Evolutionary conservation across 768 basidiomycete species (phyloP).

Genomic region (Termitomyces sp.): DNA sequence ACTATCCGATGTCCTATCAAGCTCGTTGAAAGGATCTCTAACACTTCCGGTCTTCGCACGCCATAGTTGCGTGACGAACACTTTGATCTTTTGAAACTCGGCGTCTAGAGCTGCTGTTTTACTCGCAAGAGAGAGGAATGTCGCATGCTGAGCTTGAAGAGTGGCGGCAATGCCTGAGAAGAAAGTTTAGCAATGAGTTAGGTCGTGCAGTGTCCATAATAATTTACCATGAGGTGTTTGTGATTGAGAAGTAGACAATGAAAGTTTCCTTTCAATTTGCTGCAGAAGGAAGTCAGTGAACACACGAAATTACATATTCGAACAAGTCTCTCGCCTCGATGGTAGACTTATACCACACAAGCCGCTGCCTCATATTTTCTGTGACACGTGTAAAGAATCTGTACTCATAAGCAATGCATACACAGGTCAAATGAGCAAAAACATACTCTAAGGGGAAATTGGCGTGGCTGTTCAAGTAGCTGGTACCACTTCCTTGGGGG

Average conservation of each 20-base stretch:
- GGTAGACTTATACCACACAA: slow-evolving; percentile 78
- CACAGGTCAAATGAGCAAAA: not conserved
- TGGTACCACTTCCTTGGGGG: slow-evolving; percentile 62
- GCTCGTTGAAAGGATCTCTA: slow-evolving; percentile 74
- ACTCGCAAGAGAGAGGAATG: slow-evolving; percentile 73
- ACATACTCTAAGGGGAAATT: slow-evolving; percentile 79
- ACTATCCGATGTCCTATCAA: slow-evolving; percentile 31
- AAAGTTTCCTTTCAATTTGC: slow-evolving; percentile 85
- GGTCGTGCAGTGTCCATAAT: slow-evolving; percentile 1
- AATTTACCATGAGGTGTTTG: slow-evolving; percentile 75
- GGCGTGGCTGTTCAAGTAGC: slow-evolving; percentile 74
- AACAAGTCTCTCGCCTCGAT: slow-evolving; percentile 56
- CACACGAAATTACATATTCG: not conserved
- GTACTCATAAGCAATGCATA: slow-evolving; percentile 8
- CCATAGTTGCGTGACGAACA: slow-evolving; percentile 76
- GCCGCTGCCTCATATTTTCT: slow-evolving; percentile 66
- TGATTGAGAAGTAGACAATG: slow-evolving; percentile 59
- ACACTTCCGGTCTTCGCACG: slow-evolving; percentile 78
- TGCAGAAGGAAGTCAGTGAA: slow-evolving; percentile 23
- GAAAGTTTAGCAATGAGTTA: not conserved
- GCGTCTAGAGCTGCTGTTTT: slow-evolving; percentile 73
- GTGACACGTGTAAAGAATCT: slow-evolving; percentile 77
- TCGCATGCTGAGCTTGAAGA: slow-evolving; percentile 76
- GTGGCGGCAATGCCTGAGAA: slow-evolving; percentile 62
- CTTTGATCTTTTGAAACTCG: slow-evolving; percentile 76